Evolutionary conservation across 169 alveolate species (phyloP), one percentile per base, ranked within the genome.

Genomic region (Perkinsus marinus): DNA sequence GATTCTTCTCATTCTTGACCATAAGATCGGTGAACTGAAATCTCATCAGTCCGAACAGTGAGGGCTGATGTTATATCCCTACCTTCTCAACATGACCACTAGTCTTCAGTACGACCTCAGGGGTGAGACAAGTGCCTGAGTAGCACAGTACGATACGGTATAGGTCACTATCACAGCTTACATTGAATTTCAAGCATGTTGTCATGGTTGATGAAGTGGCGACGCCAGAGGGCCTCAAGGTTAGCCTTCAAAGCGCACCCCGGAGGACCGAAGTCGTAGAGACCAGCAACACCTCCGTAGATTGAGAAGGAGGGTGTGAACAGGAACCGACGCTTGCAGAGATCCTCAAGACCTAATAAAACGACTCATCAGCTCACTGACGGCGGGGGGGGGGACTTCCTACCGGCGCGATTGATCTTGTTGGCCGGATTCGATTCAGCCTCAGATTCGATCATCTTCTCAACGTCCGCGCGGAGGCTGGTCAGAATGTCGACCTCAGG

Each of bases 281-380:
- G 95, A 16, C 99, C 99, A 22, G 99, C 98, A 0, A 98, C 97
- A 90, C 99, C 99, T 39, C 99, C 99, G 93, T 98, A 98, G 39
- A 98, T 97, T 90, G 96, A 98, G 94, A 98, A 98, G n/a, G 98
- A 97, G 39, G 97, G 98, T 30, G 96, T 95, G 92, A 95, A 96
- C 93, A 98, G 97, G 94, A 97, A 97, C 92, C 98, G 96, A 90
- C 99, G 94, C 92, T 96, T 97, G 89, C 97, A 95, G 37, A 98
- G 94, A 90, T 97, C 97, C 93, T 98, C 99, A 39, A 97, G 46
- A 41, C 46, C 46, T 41, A 41, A 41, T 10, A 41, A 41, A 10
- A n/a, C n/a, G n/a, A n/a, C n/a, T n/a, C n/a, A n/a, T n/a, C n/a
- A n/a, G n/a, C n/a, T n/a, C n/a, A n/a, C n/a, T n/a, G n/a, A n/a